Base-by-base conservation (phyloP, 2,329 filamentous ascomycete genomes). In the Aureobasidium uvarum region DNA sequence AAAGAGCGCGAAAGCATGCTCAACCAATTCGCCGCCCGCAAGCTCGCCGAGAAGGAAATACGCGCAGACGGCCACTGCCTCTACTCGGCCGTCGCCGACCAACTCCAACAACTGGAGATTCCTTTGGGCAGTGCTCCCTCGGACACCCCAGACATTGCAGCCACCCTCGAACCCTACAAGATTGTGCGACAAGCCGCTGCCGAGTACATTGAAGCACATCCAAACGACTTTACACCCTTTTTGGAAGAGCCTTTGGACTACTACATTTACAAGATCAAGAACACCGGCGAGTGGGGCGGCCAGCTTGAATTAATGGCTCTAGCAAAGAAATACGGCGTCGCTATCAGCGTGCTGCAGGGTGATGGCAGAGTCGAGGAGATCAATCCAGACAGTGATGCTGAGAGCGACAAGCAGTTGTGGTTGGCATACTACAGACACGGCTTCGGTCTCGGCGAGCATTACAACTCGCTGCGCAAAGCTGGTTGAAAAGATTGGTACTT, bases 261-360 rank as follows among this genome's bases (percentile, higher is more conserved):
- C 10, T 96, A 98, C 76, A 83, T 91, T 54, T 78, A 79, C 54
- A 91, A 90, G 78, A 91, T 99, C 67, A 81, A 88, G 68, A 87
- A 95, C 66, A 97, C 93, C 56, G 93, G 91, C 0, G 94, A 96
- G 78, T 99, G 95, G 95, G 95, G 95, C 58, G 95, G 95, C 0
- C 91, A 98, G 80, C 78, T 97, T 68, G 95, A 99, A 81, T 78
- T 99, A 65, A 82, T 88, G 76, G 95, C 95, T 28, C 82, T 99
- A 74, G 90, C 94, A 59, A 88, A 86, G 74, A 86, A 85, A 64
- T 98, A 96, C 72, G 85, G 85, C 3, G 86, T 95, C 13, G 85
- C 89, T 73, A 94, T 98, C 68, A 86, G 88, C 73, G 89, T 99
- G 14, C 80, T 99, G 68, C 93, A 97, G 70, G 84, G 84, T 72